Evolutionary conservation across 139 green algal genomes (phyloP).

Genomic region (Microglena sp.): DNA sequence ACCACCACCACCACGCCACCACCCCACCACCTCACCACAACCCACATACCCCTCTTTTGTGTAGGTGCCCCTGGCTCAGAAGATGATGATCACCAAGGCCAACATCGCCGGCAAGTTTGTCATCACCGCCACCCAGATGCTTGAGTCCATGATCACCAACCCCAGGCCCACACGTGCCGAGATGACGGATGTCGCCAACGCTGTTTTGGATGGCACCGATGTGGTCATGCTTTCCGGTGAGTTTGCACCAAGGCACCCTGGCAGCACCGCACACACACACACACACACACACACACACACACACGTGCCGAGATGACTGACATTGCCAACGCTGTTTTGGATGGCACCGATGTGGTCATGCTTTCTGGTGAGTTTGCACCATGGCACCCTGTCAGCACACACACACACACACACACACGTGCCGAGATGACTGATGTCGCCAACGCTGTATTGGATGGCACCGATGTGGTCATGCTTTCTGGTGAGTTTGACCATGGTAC

Average conservation of each 20-base stretch:
- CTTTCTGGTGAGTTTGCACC: slow-evolving; percentile 19
- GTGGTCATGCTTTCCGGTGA: slow-evolving; percentile 71
- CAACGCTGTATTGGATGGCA: no score
- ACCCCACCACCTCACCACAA: no score
- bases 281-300: no score
- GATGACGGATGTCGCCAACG: slow-evolving; percentile 76
- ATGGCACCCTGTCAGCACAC: no score
- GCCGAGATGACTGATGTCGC: no score
- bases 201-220: slow-evolving; percentile 50
- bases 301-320: no score
- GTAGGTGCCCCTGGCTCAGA: slow-evolving; percentile 44
- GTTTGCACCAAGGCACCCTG: neutral
- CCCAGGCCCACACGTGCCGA: slow-evolving; percentile 56
- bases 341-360: slow-evolving; percentile 60
- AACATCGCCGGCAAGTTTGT: slow-evolving; percentile 72
- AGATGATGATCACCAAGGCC: slow-evolving; percentile 63
- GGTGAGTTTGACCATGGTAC: no score
- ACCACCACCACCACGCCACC: no score
- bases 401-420: no score
- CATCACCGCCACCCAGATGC: slow-evolving; percentile 60
- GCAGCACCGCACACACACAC: no score
- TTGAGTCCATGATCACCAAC: slow-evolving; percentile 56
- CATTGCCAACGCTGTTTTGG: no score
- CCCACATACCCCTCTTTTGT: neutral
- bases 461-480: no score